Conservation (phyloP, 1,284 basidiomycete species). For the Tetrapyrgos nigripes region DNA sequence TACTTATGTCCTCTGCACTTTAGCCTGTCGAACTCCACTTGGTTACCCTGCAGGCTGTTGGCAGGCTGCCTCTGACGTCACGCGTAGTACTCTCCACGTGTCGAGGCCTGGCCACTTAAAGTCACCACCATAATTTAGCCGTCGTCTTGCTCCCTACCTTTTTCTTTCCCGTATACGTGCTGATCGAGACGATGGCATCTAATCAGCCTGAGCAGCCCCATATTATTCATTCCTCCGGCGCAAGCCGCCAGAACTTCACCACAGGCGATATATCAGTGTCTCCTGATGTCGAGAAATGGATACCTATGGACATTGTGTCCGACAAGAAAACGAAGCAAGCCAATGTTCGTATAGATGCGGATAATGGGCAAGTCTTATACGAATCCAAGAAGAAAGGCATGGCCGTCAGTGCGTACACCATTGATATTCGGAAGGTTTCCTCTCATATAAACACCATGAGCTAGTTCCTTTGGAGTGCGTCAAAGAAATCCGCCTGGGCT, state of each 20-base stretch:
- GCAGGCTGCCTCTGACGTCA: background rate
- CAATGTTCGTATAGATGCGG: conserved; percentile 77
- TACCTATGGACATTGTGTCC: conserved; percentile 85
- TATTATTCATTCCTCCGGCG: background rate
- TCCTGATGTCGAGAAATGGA: conserved; percentile 12
- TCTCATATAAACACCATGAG: conserved; percentile 6
- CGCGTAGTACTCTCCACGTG: background rate
- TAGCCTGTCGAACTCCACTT: no score
- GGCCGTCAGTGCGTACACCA: conserved; percentile 67
- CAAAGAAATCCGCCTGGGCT: conserved; percentile 87
- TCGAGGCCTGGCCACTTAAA: background rate
- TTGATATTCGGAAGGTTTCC: background rate
- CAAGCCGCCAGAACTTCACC: conserved; percentile 1
- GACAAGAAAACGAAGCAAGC: conserved; percentile 83
- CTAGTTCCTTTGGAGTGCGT: conserved; percentile 90
- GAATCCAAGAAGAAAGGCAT: conserved; percentile 68
- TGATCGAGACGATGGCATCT: background rate
- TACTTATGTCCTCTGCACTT: no score
- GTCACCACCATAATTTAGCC: background rate
- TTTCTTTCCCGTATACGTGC: background rate
- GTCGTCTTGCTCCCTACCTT: background rate
- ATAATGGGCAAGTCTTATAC: conserved; percentile 86
- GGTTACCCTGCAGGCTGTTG: no score
- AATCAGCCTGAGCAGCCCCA: background rate
- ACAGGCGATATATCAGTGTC: conserved; percentile 5